phyloP scores from a whole-genome alignment of 225 moss, liverwort and hornwort genomes.

The Climacium dendroides region DNA sequence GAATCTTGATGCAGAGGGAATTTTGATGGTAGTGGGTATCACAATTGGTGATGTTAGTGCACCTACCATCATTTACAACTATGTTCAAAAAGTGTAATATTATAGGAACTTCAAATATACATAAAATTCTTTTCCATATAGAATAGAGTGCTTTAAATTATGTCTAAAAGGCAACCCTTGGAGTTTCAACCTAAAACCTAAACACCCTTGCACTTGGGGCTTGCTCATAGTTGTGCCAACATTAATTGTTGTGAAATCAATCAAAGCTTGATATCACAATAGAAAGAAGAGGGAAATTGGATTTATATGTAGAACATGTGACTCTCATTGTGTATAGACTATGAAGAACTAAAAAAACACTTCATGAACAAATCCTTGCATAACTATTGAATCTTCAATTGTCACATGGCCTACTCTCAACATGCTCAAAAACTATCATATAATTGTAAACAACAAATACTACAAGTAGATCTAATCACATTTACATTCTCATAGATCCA shows the following conservation, averaged over 20 bases:
- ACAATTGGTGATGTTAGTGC: neutral
- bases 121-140: neutral
- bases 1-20: neutral
- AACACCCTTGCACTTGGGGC: neutral
- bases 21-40: neutral
- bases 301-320: neutral
- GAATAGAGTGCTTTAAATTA: neutral
- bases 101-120: neutral
- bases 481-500: neutral
- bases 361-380: neutral
- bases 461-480: neutral
- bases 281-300: neutral
- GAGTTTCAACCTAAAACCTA: neutral
- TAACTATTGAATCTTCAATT: neutral
- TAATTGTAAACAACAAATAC: too few relatives aligned
- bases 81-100: neutral
- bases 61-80: slow-evolving; percentile 3
- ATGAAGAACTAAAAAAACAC: neutral
- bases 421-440: neutral
- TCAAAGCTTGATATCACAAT: neutral
- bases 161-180: neutral
- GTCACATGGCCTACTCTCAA: neutral
- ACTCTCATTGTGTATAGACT: neutral
- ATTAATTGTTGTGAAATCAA: neutral
- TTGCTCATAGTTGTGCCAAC: neutral